A percentile compares a stretch with the other conserved stretches of the same genome.
Conservation (phyloP, 805 yeast genomes). For the Ogataea glucozyma region DNA sequence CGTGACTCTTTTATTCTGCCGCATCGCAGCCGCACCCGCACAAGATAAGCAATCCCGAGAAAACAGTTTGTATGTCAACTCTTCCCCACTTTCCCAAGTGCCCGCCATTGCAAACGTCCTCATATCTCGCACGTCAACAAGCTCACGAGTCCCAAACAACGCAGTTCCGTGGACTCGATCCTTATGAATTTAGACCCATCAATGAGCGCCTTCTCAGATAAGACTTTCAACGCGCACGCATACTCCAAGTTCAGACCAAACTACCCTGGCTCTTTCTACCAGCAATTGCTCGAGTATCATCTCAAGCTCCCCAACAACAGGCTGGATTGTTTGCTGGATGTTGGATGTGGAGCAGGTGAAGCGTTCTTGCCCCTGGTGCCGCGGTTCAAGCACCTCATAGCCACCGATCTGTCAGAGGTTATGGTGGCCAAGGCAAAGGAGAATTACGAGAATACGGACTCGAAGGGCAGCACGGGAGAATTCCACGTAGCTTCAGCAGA, state of each 20-base stretch:
- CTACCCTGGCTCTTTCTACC: conserved; percentile 56
- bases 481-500: conserved; percentile 27
- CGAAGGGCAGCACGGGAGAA: conserved; percentile 10
- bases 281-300: conserved; percentile 40
- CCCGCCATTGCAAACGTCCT: no score
- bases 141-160: no score
- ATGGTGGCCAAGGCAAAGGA: conserved; percentile 48
- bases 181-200: no score
- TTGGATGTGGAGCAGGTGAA: conserved; percentile 59
- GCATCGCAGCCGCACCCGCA: no score
- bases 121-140: no score
- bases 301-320: conserved; percentile 1
- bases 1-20: no score
- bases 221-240: conserved; percentile 48
- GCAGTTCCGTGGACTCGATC: no score
- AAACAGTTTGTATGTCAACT: no score
- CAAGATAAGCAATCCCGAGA: no score
- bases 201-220: conserved; percentile 67
- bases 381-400: conserved; percentile 39
- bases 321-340: conserved; percentile 50
- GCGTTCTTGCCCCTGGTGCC: conserved; percentile 47
- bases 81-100: no score
- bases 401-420: conserved; percentile 47
- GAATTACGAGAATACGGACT: conserved; percentile 9
- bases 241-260: conserved; percentile 66